Base-by-base conservation (phyloP, 345 rosid genomes). In the Salix caprea region DNA sequence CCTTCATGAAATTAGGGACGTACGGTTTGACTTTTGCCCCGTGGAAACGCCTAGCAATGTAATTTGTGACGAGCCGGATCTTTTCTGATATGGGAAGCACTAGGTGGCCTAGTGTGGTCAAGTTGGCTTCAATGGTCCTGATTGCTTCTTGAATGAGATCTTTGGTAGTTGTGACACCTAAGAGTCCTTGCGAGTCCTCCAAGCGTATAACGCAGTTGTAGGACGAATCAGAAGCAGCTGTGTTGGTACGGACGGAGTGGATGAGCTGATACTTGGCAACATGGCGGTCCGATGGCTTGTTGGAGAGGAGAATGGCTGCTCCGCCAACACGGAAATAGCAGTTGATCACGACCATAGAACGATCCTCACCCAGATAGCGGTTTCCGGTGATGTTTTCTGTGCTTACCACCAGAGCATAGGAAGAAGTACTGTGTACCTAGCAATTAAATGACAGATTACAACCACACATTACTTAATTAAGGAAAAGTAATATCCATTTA, bases 31-130 rank as follows among this genome's bases (percentile, higher is more conserved):
- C 84, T 73, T 88, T 93, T 1, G 85, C 86, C 83, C 86, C 86
- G 46, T 85, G 87, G 75, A 91, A 85, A 84, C 90, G 89, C 19
- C 94, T 87, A 9, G 91, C 94, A 13, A 90, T 86, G 30, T 91
- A 84, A 6, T 90, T 87, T 0, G 80, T 16, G 39, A 91, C 85
- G 76, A 89, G 91, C 19, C 90, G 87, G 23, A 93, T 81, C n/a
- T 91, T 94, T 44, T 65, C 77, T 15, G 77, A 74, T 21, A 26
- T 11, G 2, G 77, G 77, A 19, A 74, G 70, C 18, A 74, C 70
- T 10, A 64, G 32, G 10, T 26, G 77, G 2, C 77, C 77, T 0
- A 74, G 40, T 44, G 77, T 74, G 14, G 77, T 74, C 18, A 74
- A 64, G 61, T 74, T 74, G 10, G 77, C 18, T 64, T 74, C 66